A percentile compares a stretch with the other conserved stretches of the same genome.
Conservation (phyloP, 768 basidiomycete genomes). For the Hypholoma sublateritium region DNA sequence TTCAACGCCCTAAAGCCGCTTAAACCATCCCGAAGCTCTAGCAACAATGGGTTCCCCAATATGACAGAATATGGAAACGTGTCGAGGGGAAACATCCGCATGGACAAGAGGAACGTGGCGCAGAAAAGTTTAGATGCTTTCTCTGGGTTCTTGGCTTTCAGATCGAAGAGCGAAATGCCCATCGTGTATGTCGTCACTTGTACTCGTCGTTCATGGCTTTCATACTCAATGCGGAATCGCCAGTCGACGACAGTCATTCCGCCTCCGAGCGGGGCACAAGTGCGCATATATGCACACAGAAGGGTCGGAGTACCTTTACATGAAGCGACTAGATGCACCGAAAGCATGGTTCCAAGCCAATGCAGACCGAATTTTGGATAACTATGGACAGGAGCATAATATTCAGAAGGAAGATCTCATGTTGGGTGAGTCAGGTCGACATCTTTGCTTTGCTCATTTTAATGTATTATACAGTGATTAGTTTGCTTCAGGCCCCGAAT, state of each 20-base stretch:
- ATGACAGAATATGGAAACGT: constrained; percentile 61
- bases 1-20: constrained; percentile 66
- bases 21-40: constrained; percentile 36
- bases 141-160: constrained; percentile 43
- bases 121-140: constrained; percentile 50
- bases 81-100: constrained; percentile 35
- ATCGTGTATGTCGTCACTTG: constrained; percentile 32
- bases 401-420: constrained; percentile 62
- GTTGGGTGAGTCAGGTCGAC: constrained; percentile 34
- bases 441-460: background rate
- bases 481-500: constrained; percentile 66
- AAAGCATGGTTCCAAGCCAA: constrained; percentile 76
- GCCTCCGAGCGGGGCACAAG: constrained; percentile 64
- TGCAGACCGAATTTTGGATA: constrained; percentile 58
- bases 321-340: constrained; percentile 61
- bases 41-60: constrained; percentile 46
- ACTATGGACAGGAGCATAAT: constrained; percentile 46
- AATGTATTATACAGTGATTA: constrained; percentile 46
- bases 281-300: constrained; percentile 69
- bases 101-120: constrained; percentile 24
- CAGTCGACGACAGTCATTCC: constrained; percentile 57
- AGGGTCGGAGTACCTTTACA: constrained; percentile 65
- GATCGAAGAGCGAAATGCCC: constrained; percentile 10
- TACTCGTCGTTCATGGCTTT: background rate
- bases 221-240: constrained; percentile 31